Evolutionary conservation across 2,329 filamentous ascomycete genomes (phyloP), one percentile per base, ranked within the genome.

Genomic region (Didymella segeticola): DNA sequence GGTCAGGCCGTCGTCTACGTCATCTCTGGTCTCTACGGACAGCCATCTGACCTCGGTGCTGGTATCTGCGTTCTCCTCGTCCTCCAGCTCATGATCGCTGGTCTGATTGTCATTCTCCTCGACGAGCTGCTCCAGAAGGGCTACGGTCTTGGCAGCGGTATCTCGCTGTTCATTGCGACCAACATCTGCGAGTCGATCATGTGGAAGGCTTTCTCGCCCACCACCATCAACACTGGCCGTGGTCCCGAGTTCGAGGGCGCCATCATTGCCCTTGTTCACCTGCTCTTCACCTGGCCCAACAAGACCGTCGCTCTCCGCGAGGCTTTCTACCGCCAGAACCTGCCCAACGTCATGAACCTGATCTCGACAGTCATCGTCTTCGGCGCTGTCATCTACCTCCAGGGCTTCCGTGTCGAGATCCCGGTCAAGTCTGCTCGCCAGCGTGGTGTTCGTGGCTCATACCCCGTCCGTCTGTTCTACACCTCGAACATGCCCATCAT

Each of bases 401-500:
- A 96, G 82, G 93, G 95, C 64, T 98, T 99, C 91, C 95, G 95
- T 67, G 95, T 99, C 74, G 95, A 99, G 83, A 99, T 99, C 75
- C 96, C 96, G 60, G 95, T 99, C 85, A 99, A 99, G 88, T 97
- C 93, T 57, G 93, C 92, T 70, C 93, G 95, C 81, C 95, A 99
- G 86, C 93, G 95, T 84, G 95, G 95, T 79, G 95, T 96, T 77
- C 93, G 95, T 72, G 96, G 93, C 73, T 96, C 93, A 33, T 99
- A 98, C 86, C 95, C 95, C 71, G 87, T 99, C 78, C 93, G 96
- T 74, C 90, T 99, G 56, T 99, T 99, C 87, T 99, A 99, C 83
- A 99, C 95, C 75, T 97, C 93, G 78, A 99, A 99, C 89, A 99
- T 99, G 96, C 95, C 95, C 75, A 99, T 99, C 81, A 99, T 99